phyloP scores from a whole-genome alignment of 805 yeast genomes.

The Ogataea ramenticola region DNA sequence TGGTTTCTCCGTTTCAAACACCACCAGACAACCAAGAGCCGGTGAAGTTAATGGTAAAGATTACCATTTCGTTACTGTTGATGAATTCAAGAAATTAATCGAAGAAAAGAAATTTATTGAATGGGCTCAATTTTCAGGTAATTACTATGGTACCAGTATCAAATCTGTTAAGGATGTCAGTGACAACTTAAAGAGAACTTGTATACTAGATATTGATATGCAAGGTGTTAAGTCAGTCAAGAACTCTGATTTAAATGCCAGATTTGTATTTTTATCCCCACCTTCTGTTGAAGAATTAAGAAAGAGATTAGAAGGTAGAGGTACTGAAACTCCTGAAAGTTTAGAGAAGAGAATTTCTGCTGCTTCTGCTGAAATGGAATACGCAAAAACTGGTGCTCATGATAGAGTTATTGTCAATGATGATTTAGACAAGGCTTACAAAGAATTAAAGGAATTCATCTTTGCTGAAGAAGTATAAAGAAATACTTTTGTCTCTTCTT shows the following conservation, averaged over 20 bases:
- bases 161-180: conserved; percentile 75
- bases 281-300: conserved; percentile 80
- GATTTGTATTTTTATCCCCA: conserved; percentile 84
- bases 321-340: conserved; percentile 89
- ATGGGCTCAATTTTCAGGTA: conserved; percentile 97
- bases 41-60: conserved; percentile 90
- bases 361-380: conserved; percentile 84
- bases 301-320: conserved; percentile 76
- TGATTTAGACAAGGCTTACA: conserved; percentile 82
- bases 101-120: conserved; percentile 77
- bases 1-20: conserved; percentile 91
- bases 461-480: conserved; percentile 30
- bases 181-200: conserved; percentile 55
- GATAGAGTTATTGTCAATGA: conserved; percentile 87
- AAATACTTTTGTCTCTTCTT: neutral
- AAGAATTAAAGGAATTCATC: conserved; percentile 71
- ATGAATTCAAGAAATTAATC: conserved; percentile 71
- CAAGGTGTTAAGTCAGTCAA: conserved; percentile 96
- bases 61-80: conserved; percentile 80
- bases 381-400: conserved; percentile 86
- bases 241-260: conserved; percentile 71
- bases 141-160: conserved; percentile 92
- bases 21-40: conserved; percentile 85
- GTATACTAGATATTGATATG: conserved; percentile 97
- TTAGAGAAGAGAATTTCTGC: conserved; percentile 78